Evolutionary conservation across 495 filamentous ascomycete genomes (phyloP).

Genomic region (Penicillium dipodomyicola): DNA sequence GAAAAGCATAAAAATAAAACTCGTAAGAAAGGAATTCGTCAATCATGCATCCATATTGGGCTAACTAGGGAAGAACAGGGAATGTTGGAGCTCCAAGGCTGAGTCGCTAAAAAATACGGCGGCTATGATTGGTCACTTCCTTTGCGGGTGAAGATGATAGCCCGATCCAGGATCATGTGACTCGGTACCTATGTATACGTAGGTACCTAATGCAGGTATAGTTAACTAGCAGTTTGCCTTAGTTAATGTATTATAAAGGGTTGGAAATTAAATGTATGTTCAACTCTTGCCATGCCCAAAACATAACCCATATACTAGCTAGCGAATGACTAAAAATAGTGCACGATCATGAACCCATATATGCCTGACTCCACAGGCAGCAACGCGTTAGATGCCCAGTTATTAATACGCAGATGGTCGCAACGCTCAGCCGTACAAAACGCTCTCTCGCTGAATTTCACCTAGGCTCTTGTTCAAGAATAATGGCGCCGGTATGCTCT

Average conservation of each 20-base stretch:
- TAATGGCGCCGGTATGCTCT: constrained; percentile 17
- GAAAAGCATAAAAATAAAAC: constrained; percentile 8
- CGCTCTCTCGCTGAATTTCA: not conserved
- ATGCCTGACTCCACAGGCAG: not conserved
- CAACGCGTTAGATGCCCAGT: not conserved
- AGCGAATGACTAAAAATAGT: not conserved
- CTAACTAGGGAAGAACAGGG: constrained; percentile 14
- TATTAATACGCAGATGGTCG: not conserved
- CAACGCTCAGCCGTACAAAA: not conserved
- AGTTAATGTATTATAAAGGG: not conserved
- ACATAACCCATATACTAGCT: not conserved
- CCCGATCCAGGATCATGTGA: not conserved
- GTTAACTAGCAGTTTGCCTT: not conserved
- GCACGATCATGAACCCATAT: not conserved
- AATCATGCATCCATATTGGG: constrained; percentile 9
- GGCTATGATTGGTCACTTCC: constrained; percentile 17
- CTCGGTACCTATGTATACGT: not conserved
- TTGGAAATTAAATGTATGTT: not conserved
- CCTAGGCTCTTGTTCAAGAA: not conserved
- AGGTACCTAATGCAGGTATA: too few species aligned
- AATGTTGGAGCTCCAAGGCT: constrained; percentile 15
- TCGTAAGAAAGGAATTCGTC: constrained; percentile 15
- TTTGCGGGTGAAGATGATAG: constrained; percentile 11
- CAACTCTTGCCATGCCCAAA: not conserved
- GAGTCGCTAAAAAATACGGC: constrained; percentile 13